Base-by-base conservation (phyloP, 768 basidiomycete species). In the Coprinellus micaceus region DNA sequence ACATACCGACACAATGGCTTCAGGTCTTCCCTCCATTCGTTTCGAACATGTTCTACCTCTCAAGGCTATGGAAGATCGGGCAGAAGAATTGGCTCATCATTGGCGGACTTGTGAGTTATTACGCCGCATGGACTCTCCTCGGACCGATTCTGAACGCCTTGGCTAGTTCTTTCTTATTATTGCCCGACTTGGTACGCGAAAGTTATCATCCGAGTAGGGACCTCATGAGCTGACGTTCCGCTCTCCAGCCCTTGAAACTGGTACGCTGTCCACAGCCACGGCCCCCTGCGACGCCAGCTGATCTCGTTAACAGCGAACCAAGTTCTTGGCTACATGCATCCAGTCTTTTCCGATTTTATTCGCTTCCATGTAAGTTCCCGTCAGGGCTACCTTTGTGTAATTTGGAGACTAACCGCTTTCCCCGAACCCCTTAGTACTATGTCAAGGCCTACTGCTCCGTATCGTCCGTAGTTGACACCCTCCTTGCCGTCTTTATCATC, bases 21-120 rank as follows among this genome's bases (percentile, higher is more conserved):
- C 28, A 51, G 49, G n/a, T 36, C 19, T 51, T 51, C 21, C 49
- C 33, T 17, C 49, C 49, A 36, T 33, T 51, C 33, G 36, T 51
- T 9, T 51, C 49, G 19, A 51, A 51, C 22, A 51, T 28, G 30
- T 51, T 51, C 49, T 51, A 51, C 30, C 49, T 51, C 1, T 19
- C 30, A 11, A 51, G 49, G 21, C 33, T 51, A n/a, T 51, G 30
- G 17, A 51, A 51, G 33, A 51, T 47, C 12, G 26, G 24, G 25
- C 26, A n/a, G 15, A 48, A 26, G 47, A 9, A 48, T 30, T 28
- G 4, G 4, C 29, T 22, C 29, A 51, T 29, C 3, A 26, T 51
- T 7, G 12, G 33, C n/a, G 2, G 22, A 12, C 12, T 43, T 5
- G 40, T 43, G n/a, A 21, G 40, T 37, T 9, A 43, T 21, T 43